These are phyloP conservation scores for Coniella lustricola DNA, from an alignment of 2,329 filamentous ascomycete genomes.

Conservation along the genomic window DNA sequence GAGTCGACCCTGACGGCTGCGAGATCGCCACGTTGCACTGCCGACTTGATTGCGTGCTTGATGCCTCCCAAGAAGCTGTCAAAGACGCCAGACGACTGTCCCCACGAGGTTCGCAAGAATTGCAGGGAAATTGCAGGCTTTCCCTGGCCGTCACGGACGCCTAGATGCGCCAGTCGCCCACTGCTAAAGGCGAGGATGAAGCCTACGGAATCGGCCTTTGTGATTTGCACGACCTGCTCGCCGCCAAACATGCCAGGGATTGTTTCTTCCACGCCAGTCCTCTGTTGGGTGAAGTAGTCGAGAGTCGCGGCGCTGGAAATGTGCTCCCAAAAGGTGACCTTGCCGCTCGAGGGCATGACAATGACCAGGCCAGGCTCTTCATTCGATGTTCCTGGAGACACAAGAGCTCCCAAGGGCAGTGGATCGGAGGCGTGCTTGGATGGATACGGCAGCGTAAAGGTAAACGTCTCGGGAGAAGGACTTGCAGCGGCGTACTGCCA, in stretches of 20 bases:
- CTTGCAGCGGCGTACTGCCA: conserved; percentile 78
- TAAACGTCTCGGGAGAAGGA: conserved; percentile 67
- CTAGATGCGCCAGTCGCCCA: conserved; percentile 80
- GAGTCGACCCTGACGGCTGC: conserved; percentile 71
- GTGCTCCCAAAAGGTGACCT: conserved; percentile 91
- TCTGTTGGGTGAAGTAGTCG: conserved; percentile 74
- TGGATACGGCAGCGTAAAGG: conserved; percentile 70
- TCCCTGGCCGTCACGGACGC: conserved; percentile 78
- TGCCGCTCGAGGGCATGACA: conserved; percentile 75
- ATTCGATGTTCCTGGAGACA: conserved; percentile 70
- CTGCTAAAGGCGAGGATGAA: conserved; percentile 80
- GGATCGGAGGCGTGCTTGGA: conserved; percentile 61
- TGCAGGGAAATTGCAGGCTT: conserved; percentile 73
- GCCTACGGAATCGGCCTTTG: conserved; percentile 78
- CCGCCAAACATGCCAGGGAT: conserved; percentile 70
- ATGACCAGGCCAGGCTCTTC: conserved; percentile 81
- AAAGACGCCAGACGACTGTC: conserved; percentile 39
- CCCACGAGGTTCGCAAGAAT: conserved; percentile 59
- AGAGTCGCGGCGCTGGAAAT: conserved; percentile 82
- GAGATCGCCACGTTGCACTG: conserved; percentile 67
- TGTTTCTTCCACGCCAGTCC: conserved; percentile 68
- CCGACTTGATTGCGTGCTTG: conserved; percentile 64
- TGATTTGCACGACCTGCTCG: conserved; percentile 69
- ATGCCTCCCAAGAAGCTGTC: conserved; percentile 72
- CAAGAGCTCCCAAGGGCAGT: conserved; percentile 74